Evolutionary conservation across 371 early-diverging fungal genomes (phyloP), one percentile per base, ranked within the genome.

Genomic region (Mortierella sp.): DNA sequence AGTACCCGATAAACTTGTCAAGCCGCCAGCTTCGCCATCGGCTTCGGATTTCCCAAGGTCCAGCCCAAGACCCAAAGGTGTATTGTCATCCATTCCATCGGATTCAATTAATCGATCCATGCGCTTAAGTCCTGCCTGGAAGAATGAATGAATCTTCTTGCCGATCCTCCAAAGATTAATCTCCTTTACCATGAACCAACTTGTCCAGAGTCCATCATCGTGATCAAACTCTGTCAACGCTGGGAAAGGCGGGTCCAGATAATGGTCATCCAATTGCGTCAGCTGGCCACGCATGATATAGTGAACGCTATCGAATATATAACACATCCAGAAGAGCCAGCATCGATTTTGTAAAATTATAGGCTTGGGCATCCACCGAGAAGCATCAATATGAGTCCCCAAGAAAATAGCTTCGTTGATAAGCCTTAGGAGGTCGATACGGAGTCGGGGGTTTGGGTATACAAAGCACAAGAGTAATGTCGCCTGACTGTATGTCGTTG

Each of bases 151-250:
- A 9, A 79, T 66, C 53, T 80, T 74, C 6, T 72, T 67, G 3
- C 81, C 81, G 28, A 80, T 69, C 36, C 69, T 59, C 81, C 81
- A 80, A 48, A 80, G 59, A 10, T 75, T 65, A 43, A 80, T 47
- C 48, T 80, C 81, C 38, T 80, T 71, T 36, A 80, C 38, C 75
- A 80, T 72, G 57, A 80, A 80, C 81, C 81, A 72, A 5, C 81
- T 32, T 8, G 75, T 80, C 81, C 81, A 80, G 32, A 75, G 55
- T 13, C 75, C 75, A 15, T 80, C 72, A 40, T 80, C 81, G 22
- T 65, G 55, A 36, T 80, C 81, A 28, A 75, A 62, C 21, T 80
- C 81, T 36, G 81, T 72, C 45, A 80, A 28, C 2, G 53, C 55
- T 4, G 81, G 81, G 63, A 80, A 61, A 10, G 68, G 75, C 1